A percentile compares a stretch with the other conserved stretches of the same genome.
Evolutionary conservation across 2,329 filamentous ascomycete genomes (phyloP).

Genomic region (Penicillium thymicola): DNA sequence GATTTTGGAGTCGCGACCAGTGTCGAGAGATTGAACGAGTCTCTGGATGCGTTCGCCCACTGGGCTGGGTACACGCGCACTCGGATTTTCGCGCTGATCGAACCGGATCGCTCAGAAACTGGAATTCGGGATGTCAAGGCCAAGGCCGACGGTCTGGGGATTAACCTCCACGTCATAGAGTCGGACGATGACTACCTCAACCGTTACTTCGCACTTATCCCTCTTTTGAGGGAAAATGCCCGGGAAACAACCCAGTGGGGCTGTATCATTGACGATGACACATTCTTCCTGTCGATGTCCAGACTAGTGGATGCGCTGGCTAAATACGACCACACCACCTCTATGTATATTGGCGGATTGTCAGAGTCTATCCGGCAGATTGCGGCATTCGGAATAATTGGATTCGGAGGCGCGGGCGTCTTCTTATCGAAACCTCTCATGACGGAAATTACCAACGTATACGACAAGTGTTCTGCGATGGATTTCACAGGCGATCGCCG

Average conservation of each 20-base stretch:
- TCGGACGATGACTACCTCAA: constrained; percentile 41
- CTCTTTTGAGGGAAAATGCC: constrained; percentile 47
- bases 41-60: constrained; percentile 52
- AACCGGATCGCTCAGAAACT: constrained; percentile 34
- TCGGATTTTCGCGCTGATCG: constrained; percentile 53
- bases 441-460: constrained; percentile 46
- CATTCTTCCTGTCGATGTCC: constrained; percentile 58
- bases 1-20: constrained; percentile 59
- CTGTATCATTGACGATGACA: constrained; percentile 61
- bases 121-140: constrained; percentile 26
- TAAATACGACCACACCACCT: constrained; percentile 48
- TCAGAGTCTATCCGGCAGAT: constrained; percentile 57
- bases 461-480: constrained; percentile 50
- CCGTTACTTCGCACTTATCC: constrained; percentile 57
- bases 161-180: constrained; percentile 42
- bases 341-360: constrained; percentile 56
- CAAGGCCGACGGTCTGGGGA: constrained; percentile 37
- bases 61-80: constrained; percentile 55
- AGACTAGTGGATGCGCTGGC: constrained; percentile 49
- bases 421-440: constrained; percentile 57
- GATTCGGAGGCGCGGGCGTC: constrained; percentile 59
- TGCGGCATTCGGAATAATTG: constrained; percentile 55
- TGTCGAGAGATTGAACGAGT: constrained; percentile 49
- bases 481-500: constrained; percentile 54
- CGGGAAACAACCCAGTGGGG: constrained; percentile 53